Evolutionary conservation across 148 eudicot species (phyloP), one percentile per base, ranked within the genome.

Genomic region (Rheum nobile): DNA sequence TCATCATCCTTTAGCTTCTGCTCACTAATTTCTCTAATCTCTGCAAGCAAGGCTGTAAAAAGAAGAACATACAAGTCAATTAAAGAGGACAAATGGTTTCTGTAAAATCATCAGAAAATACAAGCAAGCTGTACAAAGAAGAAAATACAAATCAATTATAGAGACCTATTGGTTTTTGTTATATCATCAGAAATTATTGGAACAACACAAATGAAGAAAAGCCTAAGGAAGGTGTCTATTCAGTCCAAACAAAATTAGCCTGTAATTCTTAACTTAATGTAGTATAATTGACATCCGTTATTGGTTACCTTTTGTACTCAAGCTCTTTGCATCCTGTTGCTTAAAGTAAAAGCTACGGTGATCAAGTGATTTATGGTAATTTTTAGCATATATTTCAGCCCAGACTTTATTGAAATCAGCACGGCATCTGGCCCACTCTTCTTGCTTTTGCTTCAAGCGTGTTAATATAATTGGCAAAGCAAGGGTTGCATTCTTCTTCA

Each of bases 281-380:
- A 28, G 67, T 24, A 16, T 22, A 65, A 14, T n/a, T 32, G 9
- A 26, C n/a, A 65, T 65, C 41, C 21, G 32, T 59, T 17, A 48
- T 26, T 19, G 24, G 72, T 57, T 88, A 93, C 98, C 98, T 93
- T 91, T 93, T 41, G 92, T 78, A 80, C 92, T 91, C 88, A 91
- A 87, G 91, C 83, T 89, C 82, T 89, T 94, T 12, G 88, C 77
- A 75, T 94, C 98, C 76, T 94, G 95, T 85, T 91, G 98, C 84
- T 94, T 94, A 78, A 94, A 94, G 80, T 94, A 94, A 78, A 94
- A 91, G 86, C 97, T 91, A 31, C 96, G 87, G 68, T 94, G 97
- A 81, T 94, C 97, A 77, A 94, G 92, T 72, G 98, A 94, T 75
- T 91, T 91, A 67, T 91, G 93, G 82, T 94, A 88, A 80, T 91